Evolutionary conservation across 2,329 filamentous ascomycete genomes (phyloP), one percentile per base, ranked within the genome.

Genomic region (Penicillium sp.): DNA sequence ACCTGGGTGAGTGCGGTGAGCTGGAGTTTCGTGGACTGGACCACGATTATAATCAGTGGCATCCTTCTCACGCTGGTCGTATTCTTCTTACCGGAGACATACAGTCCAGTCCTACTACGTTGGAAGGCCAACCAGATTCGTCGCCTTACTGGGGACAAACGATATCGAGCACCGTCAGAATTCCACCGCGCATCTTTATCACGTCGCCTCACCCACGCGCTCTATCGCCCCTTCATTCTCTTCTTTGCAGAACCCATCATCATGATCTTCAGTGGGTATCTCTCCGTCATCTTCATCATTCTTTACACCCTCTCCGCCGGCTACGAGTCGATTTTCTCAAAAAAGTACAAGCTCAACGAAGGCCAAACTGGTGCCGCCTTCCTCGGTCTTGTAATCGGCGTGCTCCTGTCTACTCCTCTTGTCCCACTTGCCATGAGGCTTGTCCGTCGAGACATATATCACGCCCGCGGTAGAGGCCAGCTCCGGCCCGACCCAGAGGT

Each of bases 41-140:
- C 68, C 2, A 67, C 64, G 0, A 47, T 70, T 5, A 64, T 71
- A 17, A 56, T 66, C 10, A 63, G 63, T 7, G 62, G 51, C 1
- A 36, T 62, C 0, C 45, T 65, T 1, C 57, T 71, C 20, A 8
- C 53, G 6, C 19, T 64, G 7, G 57, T 69, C 1, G 41, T 76
- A 2, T 45, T 74, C 3, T 69, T 73, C 45, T 62, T 74, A 4
- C 75, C 73, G 2, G 75, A 78, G 55, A 77, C 74, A 0, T 77
- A 74, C 48, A 59, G 69, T 3, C 72, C 71, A 0, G 53, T 71
- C n/a, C 54, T 74, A 1, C 54, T 74, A 4, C 61, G 64, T 18
- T 73, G 69, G 69, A 72, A 72, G 52, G 70, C 69, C 2, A 49
- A 55, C 18, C 65, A 68, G 14, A 58, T 73, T 2, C 64, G 69